phyloP scores from a whole-genome alignment of 345 rosid genomes.

The Syzygium grande region DNA sequence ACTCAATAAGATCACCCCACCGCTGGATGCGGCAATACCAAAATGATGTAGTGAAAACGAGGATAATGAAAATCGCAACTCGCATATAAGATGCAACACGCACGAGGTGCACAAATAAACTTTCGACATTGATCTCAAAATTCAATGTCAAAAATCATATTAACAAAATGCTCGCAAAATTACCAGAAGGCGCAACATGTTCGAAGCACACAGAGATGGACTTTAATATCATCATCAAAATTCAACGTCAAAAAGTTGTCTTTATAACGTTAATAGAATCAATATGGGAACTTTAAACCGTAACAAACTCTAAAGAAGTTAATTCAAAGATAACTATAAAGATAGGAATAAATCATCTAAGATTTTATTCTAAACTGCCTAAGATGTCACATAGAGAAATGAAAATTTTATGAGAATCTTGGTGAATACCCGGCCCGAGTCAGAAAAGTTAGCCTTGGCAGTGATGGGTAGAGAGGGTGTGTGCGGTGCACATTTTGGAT shows the following conservation, averaged over 20 bases:
- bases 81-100: neutral
- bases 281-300: neutral
- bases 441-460: neutral
- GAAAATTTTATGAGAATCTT: neutral
- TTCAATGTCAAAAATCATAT: neutral
- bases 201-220: neutral
- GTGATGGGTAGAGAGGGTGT: neutral
- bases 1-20: neutral
- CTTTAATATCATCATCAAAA: neutral
- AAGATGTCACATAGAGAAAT: neutral
- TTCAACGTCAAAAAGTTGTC: neutral
- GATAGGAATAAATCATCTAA: neutral
- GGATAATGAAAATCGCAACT: neutral
- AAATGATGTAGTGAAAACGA: neutral
- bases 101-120: neutral
- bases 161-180: neutral
- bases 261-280: neutral
- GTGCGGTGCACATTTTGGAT: neutral
- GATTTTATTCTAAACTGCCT: neutral
- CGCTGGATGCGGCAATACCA: neutral
- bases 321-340: neutral
- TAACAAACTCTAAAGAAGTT: neutral
- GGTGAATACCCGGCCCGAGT: fast-evolving
- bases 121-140: neutral
- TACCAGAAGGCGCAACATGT: neutral